These are phyloP conservation scores for Candida buenavistaensis DNA, from an alignment of 1,139 yeast species.

Conservation along the genomic window DNA sequence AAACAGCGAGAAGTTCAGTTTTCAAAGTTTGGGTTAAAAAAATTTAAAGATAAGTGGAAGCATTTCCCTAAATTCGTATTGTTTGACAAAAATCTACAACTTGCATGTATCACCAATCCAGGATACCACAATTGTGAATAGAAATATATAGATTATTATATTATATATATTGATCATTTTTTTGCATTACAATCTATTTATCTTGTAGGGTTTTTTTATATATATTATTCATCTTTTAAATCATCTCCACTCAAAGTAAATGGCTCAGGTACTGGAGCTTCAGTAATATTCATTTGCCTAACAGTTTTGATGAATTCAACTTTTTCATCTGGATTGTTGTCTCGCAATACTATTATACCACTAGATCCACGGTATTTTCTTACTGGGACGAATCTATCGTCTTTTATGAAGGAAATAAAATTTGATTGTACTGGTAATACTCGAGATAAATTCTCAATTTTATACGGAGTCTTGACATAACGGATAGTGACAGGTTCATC, in stretches of 20 bases:
- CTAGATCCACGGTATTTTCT: slow-evolving; percentile 76
- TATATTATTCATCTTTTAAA: slow-evolving; percentile 28
- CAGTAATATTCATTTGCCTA: slow-evolving; percentile 75
- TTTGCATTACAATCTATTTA: not conserved
- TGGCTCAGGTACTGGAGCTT: slow-evolving; percentile 91
- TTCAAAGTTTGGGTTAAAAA: slow-evolving; percentile 13
- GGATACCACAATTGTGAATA: slow-evolving; percentile 14
- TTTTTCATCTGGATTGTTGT: slow-evolving; percentile 66
- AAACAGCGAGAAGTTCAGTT: slow-evolving; percentile 18
- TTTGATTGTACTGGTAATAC: slow-evolving; percentile 90
- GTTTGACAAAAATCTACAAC: slow-evolving; percentile 18
- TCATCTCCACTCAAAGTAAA: slow-evolving; percentile 63
- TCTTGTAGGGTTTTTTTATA: no score
- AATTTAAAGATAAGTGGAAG: slow-evolving; percentile 16
- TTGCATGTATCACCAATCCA: slow-evolving; percentile 29
- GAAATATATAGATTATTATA: not conserved
- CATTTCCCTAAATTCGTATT: slow-evolving; percentile 14
- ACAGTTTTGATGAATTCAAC: slow-evolving; percentile 76
- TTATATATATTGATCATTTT: not conserved
- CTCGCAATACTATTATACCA: slow-evolving; percentile 81
- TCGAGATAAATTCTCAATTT: slow-evolving; percentile 76
- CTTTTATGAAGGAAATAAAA: slow-evolving; percentile 74
- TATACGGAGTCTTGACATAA: slow-evolving; percentile 61
- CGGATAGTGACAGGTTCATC: slow-evolving; percentile 37
- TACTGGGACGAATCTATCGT: slow-evolving; percentile 79